Evolutionary conservation across 306 rosid genomes (phyloP).

Genomic region (Cicer pinnatifidum): DNA sequence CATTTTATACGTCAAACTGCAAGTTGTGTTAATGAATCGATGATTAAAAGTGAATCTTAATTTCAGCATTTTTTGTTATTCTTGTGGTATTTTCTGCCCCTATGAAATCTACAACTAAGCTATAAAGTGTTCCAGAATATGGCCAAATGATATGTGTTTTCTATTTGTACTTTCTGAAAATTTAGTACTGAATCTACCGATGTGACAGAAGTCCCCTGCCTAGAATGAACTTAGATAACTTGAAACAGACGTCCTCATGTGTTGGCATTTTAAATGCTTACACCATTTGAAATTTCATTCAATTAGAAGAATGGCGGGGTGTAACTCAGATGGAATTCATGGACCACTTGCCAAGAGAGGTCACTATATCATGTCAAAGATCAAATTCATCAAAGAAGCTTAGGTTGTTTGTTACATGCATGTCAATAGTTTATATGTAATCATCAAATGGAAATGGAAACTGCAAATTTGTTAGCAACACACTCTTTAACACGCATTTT

Average conservation of each 20-base stretch:
- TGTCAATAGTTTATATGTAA: background rate
- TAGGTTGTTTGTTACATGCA: background rate
- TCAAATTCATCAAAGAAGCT: background rate
- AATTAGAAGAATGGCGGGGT: too few relatives aligned
- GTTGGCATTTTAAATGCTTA: too few relatives aligned
- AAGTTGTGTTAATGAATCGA: conserved; percentile 24
- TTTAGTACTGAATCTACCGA: background rate
- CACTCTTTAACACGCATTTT: too few relatives aligned
- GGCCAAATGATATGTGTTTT: conserved; percentile 28
- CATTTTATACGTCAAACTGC: conserved; percentile 27
- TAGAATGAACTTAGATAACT: too few relatives aligned
- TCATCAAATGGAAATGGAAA: background rate
- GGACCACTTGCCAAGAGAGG: too few relatives aligned
- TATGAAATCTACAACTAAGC: conserved; percentile 10
- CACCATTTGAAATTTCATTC: too few relatives aligned
- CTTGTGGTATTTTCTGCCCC: background rate
- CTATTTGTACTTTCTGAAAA: background rate
- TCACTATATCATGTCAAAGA: background rate
- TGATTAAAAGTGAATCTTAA: background rate
- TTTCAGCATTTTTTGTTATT: background rate
- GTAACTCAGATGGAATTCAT: too few relatives aligned
- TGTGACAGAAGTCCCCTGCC: background rate
- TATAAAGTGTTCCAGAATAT: conserved; percentile 13
- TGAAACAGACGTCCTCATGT: too few relatives aligned
- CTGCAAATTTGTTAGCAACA: background rate